Base-by-base conservation (phyloP, 2,329 filamentous ascomycete species). In the Didymella segeticola region DNA sequence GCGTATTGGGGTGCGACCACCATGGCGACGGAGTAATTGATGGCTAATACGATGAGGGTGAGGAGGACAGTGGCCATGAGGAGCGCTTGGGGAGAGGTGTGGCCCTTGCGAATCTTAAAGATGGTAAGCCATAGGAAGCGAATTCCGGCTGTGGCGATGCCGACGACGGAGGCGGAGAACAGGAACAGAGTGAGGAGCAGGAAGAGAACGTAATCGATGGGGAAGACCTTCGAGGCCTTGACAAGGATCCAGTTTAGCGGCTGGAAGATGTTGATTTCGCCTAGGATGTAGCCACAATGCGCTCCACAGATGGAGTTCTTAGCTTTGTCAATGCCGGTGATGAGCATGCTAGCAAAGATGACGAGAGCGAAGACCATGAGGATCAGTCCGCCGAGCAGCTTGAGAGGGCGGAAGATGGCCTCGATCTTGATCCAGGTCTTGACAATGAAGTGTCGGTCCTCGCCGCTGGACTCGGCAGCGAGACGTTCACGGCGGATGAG, bases 1-100 rank as follows among this genome's bases (percentile, higher is more conserved):
- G 93, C 86, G 72, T 99, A 99, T 70, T 98, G 93, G 1, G 95
- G 95, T 5, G 92, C 95, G n/a, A 96, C 86, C 58, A 98, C 82
- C 89, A 96, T 96, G 52, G 91, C 89, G 34, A 98, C 80, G 8
- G 91, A 86, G 74, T 98, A 99, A 78, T 98, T 96, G 75, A 96
- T 89, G 27, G 91, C 95, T 36, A 99, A 79, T 2, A 90, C 90
- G 62, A 96, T 93, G 60, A 98, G 83, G 0, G 91, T 93, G 39
- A 99, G 82, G 80, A 99, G 86, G 10, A 96, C 91, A 0, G 93
- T 97, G 1, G 91, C 90, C 70, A 97, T 86, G 47, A 99, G 85
- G 6, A 99, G 82, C 1, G 93, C 95, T 73, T 98, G 95, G 0
- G 95, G 95, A 0, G 90, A 89, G 1, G 93, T 98, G 63, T 93